Evolutionary conservation across 768 basidiomycete genomes (phyloP).

Genomic region (Naganishia onofrii): DNA sequence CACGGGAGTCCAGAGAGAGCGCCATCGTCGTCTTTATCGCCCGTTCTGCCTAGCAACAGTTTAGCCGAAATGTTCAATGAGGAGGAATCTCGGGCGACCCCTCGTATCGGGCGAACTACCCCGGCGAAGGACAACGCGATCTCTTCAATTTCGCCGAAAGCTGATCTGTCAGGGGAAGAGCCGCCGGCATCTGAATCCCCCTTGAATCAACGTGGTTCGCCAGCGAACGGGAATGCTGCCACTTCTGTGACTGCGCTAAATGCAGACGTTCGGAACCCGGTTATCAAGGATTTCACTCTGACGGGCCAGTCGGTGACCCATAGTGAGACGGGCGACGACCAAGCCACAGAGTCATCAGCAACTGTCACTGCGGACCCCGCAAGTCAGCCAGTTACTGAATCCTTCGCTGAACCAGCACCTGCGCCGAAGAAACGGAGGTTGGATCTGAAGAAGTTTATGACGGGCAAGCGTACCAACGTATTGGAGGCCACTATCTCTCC

Average conservation of each 20-base stretch:
- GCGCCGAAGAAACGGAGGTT: conserved; percentile 27
- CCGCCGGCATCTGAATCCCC: not conserved
- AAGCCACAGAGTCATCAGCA: not conserved
- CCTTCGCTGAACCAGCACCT: conserved; percentile 4
- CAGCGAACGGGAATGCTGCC: not conserved
- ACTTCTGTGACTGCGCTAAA: not conserved
- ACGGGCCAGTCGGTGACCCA: not conserved
- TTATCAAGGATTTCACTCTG: not conserved
- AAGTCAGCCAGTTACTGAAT: not conserved
- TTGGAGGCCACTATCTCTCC: not conserved
- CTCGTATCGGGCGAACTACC: not conserved
- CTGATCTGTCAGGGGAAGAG: not conserved
- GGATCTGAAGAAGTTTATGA: conserved; percentile 30
- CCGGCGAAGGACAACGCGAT: not conserved
- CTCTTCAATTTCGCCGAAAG: not conserved
- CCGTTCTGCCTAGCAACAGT: conserved; percentile 16
- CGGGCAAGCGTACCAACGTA: not conserved
- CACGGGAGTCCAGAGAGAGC: conserved; percentile 8
- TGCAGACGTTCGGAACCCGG: not conserved
- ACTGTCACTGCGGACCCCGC: not conserved
- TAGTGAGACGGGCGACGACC: not conserved
- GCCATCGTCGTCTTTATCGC: conserved; percentile 10
- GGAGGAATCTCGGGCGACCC: not conserved
- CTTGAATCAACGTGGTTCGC: not conserved
- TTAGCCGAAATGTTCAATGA: conserved; percentile 22